These are phyloP conservation scores for Tetragonia tetragonoides DNA, from an alignment of 148 eudicot genomes.

Conservation along the genomic window DNA sequence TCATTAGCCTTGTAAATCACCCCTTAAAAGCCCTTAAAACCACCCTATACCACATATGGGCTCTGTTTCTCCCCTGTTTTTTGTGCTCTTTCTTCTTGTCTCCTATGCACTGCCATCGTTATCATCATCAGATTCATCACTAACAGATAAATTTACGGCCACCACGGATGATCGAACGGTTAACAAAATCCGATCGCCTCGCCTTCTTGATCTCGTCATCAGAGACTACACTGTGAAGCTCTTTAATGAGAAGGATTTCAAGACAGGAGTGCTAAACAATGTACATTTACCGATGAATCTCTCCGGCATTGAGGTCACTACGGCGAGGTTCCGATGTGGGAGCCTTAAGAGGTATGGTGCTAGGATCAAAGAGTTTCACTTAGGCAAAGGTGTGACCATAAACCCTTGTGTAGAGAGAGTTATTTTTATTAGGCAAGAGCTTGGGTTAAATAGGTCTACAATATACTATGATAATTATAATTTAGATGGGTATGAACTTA, in stretches of 20 bases:
- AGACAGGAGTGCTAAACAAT: slow-evolving; percentile 51
- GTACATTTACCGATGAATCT: slow-evolving; percentile 62
- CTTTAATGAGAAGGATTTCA: slow-evolving; percentile 33
- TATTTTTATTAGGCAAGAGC: slow-evolving; percentile 53
- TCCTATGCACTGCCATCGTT: slow-evolving; percentile 26
- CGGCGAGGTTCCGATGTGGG: slow-evolving; percentile 68
- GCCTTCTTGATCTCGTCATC: slow-evolving; percentile 64
- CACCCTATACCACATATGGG: slow-evolving; percentile 42
- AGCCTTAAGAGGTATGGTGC: slow-evolving; percentile 79
- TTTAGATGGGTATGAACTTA: slow-evolving; percentile 54
- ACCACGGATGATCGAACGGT: slow-evolving; percentile 23
- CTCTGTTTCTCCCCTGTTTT: slow-evolving; percentile 34
- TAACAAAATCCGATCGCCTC: slow-evolving; percentile 49
- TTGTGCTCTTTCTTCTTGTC: slow-evolving; percentile 32
- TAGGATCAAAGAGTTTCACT: slow-evolving; percentile 50
- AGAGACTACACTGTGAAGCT: slow-evolving; percentile 64
- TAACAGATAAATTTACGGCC: slow-evolving; percentile 13
- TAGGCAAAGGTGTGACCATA: slow-evolving; percentile 39
- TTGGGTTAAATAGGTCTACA: slow-evolving; percentile 57
- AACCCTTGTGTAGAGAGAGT: slow-evolving; percentile 77
- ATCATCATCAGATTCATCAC: slow-evolving; percentile 21
- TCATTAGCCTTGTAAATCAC: slow-evolving; percentile 4
- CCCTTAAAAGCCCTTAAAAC: background rate
- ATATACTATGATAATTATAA: slow-evolving; percentile 52
- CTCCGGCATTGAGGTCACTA: slow-evolving; percentile 51